phyloP scores from a whole-genome alignment of 345 rosid genomes.

The Sonneratia caseolaris region DNA sequence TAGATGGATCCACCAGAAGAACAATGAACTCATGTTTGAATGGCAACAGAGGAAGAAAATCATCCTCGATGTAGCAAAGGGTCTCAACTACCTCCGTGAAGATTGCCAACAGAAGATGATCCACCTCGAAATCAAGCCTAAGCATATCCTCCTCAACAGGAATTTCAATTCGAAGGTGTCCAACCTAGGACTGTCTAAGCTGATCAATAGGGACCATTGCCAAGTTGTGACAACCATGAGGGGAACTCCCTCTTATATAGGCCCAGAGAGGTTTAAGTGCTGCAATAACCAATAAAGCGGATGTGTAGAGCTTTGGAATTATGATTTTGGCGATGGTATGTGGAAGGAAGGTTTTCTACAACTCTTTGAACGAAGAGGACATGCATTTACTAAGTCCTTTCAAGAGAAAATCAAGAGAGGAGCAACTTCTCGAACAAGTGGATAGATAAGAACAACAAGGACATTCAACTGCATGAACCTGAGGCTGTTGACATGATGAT shows the following conservation, averaged over 20 bases:
- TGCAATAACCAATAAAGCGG: conserved; percentile 10
- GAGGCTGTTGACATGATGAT: conserved; percentile 21
- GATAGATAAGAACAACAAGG: conserved; percentile 14
- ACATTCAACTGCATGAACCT: conserved; percentile 11
- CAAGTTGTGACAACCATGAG: conserved; percentile 7
- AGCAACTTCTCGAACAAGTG: conserved; percentile 7
- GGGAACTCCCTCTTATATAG: conserved; percentile 9
- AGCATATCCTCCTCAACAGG: conserved; percentile 6
- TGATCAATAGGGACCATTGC: conserved; percentile 5
- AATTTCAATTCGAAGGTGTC: conserved; percentile 8
- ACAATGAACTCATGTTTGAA: conserved; percentile 2
- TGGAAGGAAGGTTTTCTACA: conserved; percentile 16
- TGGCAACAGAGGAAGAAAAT: conserved; percentile 24
- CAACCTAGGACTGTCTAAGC: conserved; percentile 9
- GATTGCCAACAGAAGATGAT: conserved; percentile 19
- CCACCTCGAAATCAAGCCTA: conserved; percentile 8
- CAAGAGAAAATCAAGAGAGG: conserved; percentile 8
- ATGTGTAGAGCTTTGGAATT: conserved; percentile 21
- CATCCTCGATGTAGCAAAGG: conserved; percentile 21
- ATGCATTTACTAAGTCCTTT: conserved; percentile 18
- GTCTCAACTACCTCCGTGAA: conserved; percentile 21
- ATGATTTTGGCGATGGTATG: conserved; percentile 20
- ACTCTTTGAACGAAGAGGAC: conserved; percentile 13
- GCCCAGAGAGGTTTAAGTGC: conserved; percentile 10
- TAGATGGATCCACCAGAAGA: conserved; percentile 13